Conservation (phyloP, 1,284 basidiomycete species). For the Cerrena zonata region DNA sequence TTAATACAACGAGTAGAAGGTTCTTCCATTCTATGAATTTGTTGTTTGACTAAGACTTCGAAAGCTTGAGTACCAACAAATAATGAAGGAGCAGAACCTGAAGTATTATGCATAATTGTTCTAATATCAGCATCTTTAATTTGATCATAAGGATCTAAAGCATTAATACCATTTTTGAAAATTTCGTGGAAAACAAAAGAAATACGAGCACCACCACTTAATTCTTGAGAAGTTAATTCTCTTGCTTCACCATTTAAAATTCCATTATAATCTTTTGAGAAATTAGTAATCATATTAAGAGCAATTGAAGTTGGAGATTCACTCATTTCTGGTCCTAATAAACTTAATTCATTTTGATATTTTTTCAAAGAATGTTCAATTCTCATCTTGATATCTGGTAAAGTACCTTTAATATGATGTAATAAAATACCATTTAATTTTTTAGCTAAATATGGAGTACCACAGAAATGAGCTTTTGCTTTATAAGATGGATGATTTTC, state of each 20-base stretch:
- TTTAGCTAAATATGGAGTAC: slow-evolving; percentile 93
- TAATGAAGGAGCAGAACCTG: slow-evolving; percentile 90
- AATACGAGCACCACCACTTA: slow-evolving; percentile 94
- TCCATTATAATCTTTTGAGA: slow-evolving; percentile 91
- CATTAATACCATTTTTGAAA: slow-evolving; percentile 93
- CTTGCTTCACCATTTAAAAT: slow-evolving; percentile 95
- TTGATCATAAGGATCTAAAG: slow-evolving; percentile 95
- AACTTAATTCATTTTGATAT: slow-evolving; percentile 76
- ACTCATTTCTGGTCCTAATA: slow-evolving; percentile 82
- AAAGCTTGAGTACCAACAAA: slow-evolving; percentile 96
- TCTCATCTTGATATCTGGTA: slow-evolving; percentile 95
- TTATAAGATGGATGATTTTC: slow-evolving; percentile 90
- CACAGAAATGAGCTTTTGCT: slow-evolving; percentile 91
- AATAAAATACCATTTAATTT: slow-evolving; percentile 98
- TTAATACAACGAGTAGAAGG: slow-evolving; percentile 89
- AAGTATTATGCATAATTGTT: slow-evolving; percentile 93
- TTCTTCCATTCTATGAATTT: slow-evolving; percentile 94
- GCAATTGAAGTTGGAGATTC: slow-evolving; percentile 83
- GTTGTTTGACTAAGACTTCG: slow-evolving; percentile 97
- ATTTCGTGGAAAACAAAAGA: slow-evolving; percentile 97
- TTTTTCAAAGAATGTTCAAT: slow-evolving; percentile 85
- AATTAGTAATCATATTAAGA: slow-evolving; percentile 93
- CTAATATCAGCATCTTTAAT: slow-evolving; percentile 98
- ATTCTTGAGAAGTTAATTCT: slow-evolving; percentile 91
- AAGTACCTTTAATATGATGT: slow-evolving; percentile 93